Evolutionary conservation across 2,329 filamentous ascomycete genomes (phyloP).

Genomic region (Colletotrichum cuscutae): DNA sequence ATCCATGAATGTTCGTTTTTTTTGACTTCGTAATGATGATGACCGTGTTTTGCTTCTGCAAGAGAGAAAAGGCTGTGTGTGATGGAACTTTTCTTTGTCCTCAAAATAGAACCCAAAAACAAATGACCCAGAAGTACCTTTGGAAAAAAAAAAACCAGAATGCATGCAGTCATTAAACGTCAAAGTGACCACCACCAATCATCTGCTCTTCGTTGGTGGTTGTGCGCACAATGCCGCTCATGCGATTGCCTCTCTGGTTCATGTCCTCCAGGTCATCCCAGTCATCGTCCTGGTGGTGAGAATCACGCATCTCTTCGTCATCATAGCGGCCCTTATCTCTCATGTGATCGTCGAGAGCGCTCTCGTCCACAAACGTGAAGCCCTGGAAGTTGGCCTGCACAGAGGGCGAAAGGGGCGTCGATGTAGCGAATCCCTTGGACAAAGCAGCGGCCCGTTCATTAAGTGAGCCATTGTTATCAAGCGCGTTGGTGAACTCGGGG

Average conservation of each 20-base stretch:
- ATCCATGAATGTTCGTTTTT: conserved; percentile 36
- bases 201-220: conserved; percentile 69
- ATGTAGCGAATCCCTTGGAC: conserved; percentile 86
- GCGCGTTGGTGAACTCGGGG: conserved; percentile 95
- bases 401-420: conserved; percentile 91
- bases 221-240: conserved; percentile 72
- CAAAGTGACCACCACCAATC: conserved; percentile 71
- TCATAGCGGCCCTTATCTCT: conserved; percentile 57
- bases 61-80: conserved; percentile 10
- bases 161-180: conserved; percentile 58
- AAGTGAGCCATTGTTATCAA: conserved; percentile 86
- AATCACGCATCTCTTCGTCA: conserved; percentile 71
- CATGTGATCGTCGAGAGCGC: conserved; percentile 90
- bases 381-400: conserved; percentile 99
- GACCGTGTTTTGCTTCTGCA: conserved; percentile 17
- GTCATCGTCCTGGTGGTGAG: conserved; percentile 58
- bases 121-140: not conserved
- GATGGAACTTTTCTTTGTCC: conserved; percentile 25
- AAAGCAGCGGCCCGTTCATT: conserved; percentile 91
- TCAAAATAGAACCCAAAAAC: conserved; percentile 16
- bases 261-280: conserved; percentile 70
- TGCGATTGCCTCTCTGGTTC: conserved; percentile 65
- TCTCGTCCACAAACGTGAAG: conserved; percentile 99
- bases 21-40: conserved; percentile 30
- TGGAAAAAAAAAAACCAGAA: not conserved